Evolutionary conservation across 345 rosid genomes (phyloP).

Genomic region (Leavenworthia alabamica): DNA sequence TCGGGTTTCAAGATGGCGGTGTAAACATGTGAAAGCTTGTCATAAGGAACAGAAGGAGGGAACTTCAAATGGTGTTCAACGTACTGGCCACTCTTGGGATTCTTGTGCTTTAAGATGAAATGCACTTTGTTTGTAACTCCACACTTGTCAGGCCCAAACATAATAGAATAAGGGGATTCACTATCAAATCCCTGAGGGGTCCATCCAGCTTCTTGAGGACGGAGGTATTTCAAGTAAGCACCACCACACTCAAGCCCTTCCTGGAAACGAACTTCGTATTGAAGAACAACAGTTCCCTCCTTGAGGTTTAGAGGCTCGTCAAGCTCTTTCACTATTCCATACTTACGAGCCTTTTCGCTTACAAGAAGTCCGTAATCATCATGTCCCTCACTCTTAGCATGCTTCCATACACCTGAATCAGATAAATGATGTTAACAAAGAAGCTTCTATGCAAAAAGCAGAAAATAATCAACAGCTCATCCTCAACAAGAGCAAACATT

Average conservation of each 20-base stretch:
- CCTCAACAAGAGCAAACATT: neutral
- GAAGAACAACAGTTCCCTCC: constrained; percentile 66
- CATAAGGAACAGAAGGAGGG: constrained; percentile 74
- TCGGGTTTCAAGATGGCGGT: constrained; percentile 71
- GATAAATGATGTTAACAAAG: constrained; percentile 13
- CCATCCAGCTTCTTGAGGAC: constrained; percentile 82
- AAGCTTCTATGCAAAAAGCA: constrained; percentile 1
- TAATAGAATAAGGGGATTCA: constrained; percentile 76
- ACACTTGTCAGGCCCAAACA: constrained; percentile 94
- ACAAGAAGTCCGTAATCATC: constrained; percentile 85
- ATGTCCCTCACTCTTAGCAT: constrained; percentile 74
- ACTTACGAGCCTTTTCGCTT: constrained; percentile 65
- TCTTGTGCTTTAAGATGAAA: constrained; percentile 81
- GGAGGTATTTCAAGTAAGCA: constrained; percentile 69
- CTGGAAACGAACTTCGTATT: constrained; percentile 70
- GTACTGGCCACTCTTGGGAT: constrained; percentile 77
- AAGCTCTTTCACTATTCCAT: constrained; percentile 72
- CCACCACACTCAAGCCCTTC: constrained; percentile 91
- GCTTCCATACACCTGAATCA: constrained; percentile 68
- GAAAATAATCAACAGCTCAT: neutral
- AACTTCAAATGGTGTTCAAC: constrained; percentile 74
- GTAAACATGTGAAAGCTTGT: constrained; percentile 77
- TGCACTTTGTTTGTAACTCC: constrained; percentile 87
- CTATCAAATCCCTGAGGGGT: constrained; percentile 50
- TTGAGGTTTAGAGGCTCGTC: constrained; percentile 50